Evolutionary conservation across 1,139 yeast species (phyloP).

Genomic region (Zygotorulaspora mrakii): DNA sequence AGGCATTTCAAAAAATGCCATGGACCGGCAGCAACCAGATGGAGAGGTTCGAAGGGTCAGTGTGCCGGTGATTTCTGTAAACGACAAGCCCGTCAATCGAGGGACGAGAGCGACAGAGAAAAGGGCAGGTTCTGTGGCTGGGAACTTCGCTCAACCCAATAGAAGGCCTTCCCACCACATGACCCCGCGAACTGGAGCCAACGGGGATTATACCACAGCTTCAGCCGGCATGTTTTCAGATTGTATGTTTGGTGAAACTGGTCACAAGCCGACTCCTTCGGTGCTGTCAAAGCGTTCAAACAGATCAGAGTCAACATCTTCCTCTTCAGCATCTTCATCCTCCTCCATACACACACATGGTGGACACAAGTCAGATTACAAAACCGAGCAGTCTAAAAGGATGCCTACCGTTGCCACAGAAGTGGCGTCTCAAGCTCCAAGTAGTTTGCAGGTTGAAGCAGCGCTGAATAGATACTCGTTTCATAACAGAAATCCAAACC

Average conservation of each 20-base stretch:
- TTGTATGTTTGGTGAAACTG: slow-evolving; percentile 17
- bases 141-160: background rate
- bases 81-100: slow-evolving; percentile 11
- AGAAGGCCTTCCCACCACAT: background rate
- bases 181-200: slow-evolving; percentile 3
- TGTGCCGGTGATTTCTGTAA: slow-evolving; percentile 15
- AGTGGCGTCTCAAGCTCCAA: background rate
- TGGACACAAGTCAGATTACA: background rate
- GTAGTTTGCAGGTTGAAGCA: background rate
- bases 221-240: slow-evolving; percentile 23
- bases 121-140: slow-evolving; percentile 2
- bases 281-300: too few species aligned
- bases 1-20: background rate
- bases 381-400: slow-evolving; percentile 1
- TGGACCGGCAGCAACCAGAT: background rate
- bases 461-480: background rate
- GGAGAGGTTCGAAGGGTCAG: slow-evolving; percentile 3
- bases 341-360: slow-evolving; percentile 13
- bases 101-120: slow-evolving; percentile 1
- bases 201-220: slow-evolving; percentile 15
- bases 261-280: slow-evolving; percentile 14
- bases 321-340: slow-evolving; percentile 10
- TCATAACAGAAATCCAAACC: slow-evolving; percentile 7
- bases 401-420: slow-evolving; percentile 6
- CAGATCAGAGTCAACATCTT: slow-evolving; percentile 5